These are phyloP conservation scores for Fraxinus ornus DNA, from an alignment of 305 asterid genomes.

Conservation along the genomic window DNA sequence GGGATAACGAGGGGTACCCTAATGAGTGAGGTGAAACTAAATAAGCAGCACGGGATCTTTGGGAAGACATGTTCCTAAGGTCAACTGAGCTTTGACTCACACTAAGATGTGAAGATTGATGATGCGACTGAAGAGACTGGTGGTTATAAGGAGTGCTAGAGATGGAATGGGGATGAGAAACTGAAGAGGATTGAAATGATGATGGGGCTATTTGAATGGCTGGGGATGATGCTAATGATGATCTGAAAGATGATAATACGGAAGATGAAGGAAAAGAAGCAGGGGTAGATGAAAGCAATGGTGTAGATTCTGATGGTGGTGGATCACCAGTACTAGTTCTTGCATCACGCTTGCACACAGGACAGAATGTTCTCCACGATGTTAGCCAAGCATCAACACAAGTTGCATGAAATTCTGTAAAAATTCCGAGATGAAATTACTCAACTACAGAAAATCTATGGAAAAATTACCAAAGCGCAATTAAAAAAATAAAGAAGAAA, in stretches of 20 bases:
- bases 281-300: slow-evolving; percentile 60
- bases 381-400: slow-evolving; percentile 98
- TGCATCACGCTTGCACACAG: slow-evolving; percentile 94
- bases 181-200: slow-evolving; percentile 43
- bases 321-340: slow-evolving; percentile 68
- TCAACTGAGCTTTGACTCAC: slow-evolving; percentile 60
- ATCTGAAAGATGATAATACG: slow-evolving; percentile 53
- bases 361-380: slow-evolving; percentile 97
- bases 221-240: slow-evolving; percentile 62
- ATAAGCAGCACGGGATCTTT: slow-evolving; percentile 54
- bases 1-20: slow-evolving; percentile 74
- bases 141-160: slow-evolving; percentile 50
- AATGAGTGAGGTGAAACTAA: slow-evolving; percentile 68
- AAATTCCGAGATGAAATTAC: slow-evolving; percentile 9
- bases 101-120: slow-evolving; percentile 52
- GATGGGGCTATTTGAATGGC: slow-evolving; percentile 60
- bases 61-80: slow-evolving; percentile 67
- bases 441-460: background rate
- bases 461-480: background rate
- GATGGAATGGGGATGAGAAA: slow-evolving; percentile 51
- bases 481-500: background rate
- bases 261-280: slow-evolving; percentile 49
- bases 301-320: slow-evolving; percentile 92
- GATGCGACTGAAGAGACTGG: slow-evolving; percentile 41
- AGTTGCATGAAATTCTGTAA: slow-evolving; percentile 75